Conservation (phyloP, 192 early-diverging fungal species). For the Jimgerdemannia flammicorona region DNA sequence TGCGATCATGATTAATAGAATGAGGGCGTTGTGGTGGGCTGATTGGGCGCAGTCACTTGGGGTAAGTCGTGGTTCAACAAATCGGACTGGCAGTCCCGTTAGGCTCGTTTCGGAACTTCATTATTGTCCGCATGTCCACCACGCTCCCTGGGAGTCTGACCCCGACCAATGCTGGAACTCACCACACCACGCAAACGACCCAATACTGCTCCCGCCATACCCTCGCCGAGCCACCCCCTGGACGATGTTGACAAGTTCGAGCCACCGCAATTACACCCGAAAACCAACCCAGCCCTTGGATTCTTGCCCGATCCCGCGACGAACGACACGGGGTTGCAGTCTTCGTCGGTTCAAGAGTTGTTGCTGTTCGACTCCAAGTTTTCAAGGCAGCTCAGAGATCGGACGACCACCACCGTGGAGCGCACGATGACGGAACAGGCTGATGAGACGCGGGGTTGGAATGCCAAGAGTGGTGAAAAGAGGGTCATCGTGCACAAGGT, state of each 20-base stretch:
- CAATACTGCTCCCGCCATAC: neutral
- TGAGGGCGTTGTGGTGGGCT: neutral
- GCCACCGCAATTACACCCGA: neutral
- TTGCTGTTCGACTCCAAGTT: neutral
- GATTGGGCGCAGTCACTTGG: neutral
- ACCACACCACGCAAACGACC: neutral
- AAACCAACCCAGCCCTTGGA: neutral
- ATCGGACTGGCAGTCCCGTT: neutral
- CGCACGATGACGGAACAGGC: neutral
- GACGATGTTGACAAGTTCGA: neutral
- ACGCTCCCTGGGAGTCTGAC: no score
- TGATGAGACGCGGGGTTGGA: neutral
- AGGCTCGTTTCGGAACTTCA: neutral
- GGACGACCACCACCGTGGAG: neutral
- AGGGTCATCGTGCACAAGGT: slow-evolving; percentile 38
- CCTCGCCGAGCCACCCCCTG: neutral
- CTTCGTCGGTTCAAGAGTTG: neutral
- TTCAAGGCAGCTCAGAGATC: neutral
- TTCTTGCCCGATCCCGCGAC: no score
- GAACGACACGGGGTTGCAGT: neutral
- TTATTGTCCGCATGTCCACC: no score
- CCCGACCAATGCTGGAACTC: neutral
- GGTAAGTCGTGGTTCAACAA: no score
- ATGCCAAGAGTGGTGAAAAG: neutral
- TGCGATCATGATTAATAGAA: neutral